Conservation (phyloP, 108 stramenopile genomes). For the Schizochytrium sp. region DNA sequence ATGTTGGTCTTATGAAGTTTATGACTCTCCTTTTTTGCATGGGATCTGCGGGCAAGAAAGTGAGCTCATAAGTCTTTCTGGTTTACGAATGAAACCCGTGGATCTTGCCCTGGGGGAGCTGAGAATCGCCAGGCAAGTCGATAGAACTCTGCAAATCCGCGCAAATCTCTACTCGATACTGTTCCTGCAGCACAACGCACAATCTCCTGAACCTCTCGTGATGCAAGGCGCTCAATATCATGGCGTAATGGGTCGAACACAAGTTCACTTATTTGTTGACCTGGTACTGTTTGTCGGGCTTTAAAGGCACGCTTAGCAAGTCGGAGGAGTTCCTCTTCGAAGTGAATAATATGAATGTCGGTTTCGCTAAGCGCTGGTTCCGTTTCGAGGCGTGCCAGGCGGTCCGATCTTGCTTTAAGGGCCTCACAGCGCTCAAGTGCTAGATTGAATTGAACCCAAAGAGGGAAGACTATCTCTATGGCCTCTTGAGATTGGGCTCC, state of each 20-base stretch:
- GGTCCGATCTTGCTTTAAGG: conserved; percentile 1
- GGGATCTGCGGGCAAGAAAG: too few relatives aligned
- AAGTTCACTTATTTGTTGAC: background rate
- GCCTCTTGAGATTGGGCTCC: background rate
- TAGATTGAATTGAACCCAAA: conserved; percentile 1
- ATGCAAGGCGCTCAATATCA: background rate
- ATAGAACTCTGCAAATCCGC: background rate
- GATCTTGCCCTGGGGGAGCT: background rate
- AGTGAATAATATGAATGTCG: background rate
- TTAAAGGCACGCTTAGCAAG: conserved; percentile 4
- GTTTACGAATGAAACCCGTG: background rate
- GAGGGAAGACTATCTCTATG: background rate
- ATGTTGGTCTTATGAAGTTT: too few relatives aligned
- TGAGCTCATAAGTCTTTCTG: too few relatives aligned
- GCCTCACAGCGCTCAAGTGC: conserved; percentile 36
- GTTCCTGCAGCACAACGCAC: background rate
- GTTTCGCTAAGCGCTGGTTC: background rate
- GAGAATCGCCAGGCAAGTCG: conserved; percentile 18
- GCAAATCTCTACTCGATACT: background rate
- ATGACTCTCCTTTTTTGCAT: too few relatives aligned
- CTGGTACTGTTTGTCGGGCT: background rate
- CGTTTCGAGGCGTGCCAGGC: conserved; percentile 4
- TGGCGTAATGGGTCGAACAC: background rate
- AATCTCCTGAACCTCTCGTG: background rate
- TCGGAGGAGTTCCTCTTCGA: background rate